Evolutionary conservation across 106 monocot species (phyloP).

Genomic region (Agapanthus africanus): DNA sequence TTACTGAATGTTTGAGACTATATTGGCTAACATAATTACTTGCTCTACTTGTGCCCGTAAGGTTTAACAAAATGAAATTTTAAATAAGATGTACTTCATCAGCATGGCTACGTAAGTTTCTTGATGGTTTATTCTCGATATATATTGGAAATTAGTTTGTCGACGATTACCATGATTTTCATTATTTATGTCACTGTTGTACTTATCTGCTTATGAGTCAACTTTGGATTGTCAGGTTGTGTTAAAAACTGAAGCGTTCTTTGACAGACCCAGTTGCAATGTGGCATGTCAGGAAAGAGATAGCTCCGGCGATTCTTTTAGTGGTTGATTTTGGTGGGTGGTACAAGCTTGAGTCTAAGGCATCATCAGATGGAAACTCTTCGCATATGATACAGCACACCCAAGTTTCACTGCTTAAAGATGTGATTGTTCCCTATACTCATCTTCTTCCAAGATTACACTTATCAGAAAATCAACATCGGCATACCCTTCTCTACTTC

Average conservation of each 20-base stretch:
- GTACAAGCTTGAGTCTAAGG: slow-evolving; percentile 79
- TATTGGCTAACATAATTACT: background rate
- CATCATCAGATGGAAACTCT: slow-evolving; percentile 36
- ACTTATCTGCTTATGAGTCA: slow-evolving; percentile 54
- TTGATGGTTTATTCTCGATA: background rate
- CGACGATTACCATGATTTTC: background rate
- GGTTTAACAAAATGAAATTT: background rate
- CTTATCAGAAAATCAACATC: slow-evolving; percentile 48
- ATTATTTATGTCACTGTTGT: background rate
- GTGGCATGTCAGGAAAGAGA: slow-evolving; percentile 90
- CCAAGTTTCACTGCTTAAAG: slow-evolving; percentile 87
- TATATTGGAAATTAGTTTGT: background rate
- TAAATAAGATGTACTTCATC: background rate
- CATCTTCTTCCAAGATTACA: slow-evolving; percentile 67
- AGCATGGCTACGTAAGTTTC: background rate
- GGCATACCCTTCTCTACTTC: slow-evolving; percentile 78
- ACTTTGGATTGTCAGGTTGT: slow-evolving; percentile 61
- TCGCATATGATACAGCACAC: slow-evolving; percentile 64
- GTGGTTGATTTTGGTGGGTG: slow-evolving; percentile 98
- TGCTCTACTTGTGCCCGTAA: background rate
- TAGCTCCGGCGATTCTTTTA: slow-evolving; percentile 74
- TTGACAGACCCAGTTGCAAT: slow-evolving; percentile 99
- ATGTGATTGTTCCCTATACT: slow-evolving; percentile 87
- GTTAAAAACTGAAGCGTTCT: slow-evolving; percentile 78
- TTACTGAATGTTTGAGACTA: background rate